Conservation (phyloP, 768 basidiomycete genomes). For the Naganishia antarctica region DNA sequence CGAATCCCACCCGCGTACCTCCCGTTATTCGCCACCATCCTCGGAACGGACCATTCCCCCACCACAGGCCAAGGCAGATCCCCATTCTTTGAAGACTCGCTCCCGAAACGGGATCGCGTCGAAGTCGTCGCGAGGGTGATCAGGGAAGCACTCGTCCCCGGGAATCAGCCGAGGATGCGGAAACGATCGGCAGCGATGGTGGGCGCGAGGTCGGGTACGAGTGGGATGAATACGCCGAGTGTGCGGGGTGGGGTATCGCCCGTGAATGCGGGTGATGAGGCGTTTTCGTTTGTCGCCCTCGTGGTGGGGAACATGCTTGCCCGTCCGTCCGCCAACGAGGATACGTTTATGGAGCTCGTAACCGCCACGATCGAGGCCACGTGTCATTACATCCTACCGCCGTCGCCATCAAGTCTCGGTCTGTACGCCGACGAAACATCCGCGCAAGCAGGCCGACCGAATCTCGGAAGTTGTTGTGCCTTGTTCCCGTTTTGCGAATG, state of each 20-base stretch:
- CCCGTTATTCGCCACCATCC: slow-evolving; percentile 42
- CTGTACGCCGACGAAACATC: slow-evolving; percentile 37
- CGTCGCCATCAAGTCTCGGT: slow-evolving; percentile 32
- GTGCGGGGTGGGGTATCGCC: not conserved
- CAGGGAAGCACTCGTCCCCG: slow-evolving; percentile 36
- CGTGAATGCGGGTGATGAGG: slow-evolving; percentile 40
- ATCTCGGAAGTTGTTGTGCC: slow-evolving; percentile 14
- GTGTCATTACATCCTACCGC: slow-evolving; percentile 43
- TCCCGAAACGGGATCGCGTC: slow-evolving; percentile 31
- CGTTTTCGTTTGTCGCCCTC: slow-evolving; percentile 38
- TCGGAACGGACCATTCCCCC: slow-evolving; percentile 46
- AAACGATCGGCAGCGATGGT: slow-evolving; percentile 9
- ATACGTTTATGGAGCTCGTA: slow-evolving; percentile 35
- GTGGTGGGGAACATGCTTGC: slow-evolving; percentile 37
- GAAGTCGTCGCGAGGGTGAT: slow-evolving; percentile 44
- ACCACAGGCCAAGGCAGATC: slow-evolving; percentile 24
- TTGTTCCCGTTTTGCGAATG: slow-evolving; percentile 23
- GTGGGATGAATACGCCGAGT: not conserved
- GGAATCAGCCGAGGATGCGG: slow-evolving; percentile 13
- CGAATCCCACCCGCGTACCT: slow-evolving; percentile 40
- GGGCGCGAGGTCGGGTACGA: not conserved
- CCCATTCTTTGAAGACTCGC: slow-evolving; percentile 36
- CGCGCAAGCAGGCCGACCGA: slow-evolving; percentile 27
- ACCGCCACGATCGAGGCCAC: slow-evolving; percentile 44
- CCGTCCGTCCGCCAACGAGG: slow-evolving; percentile 35